Evolutionary conservation across 1,139 yeast species (phyloP).

Genomic region (Kurtzmaniella natalensis): DNA sequence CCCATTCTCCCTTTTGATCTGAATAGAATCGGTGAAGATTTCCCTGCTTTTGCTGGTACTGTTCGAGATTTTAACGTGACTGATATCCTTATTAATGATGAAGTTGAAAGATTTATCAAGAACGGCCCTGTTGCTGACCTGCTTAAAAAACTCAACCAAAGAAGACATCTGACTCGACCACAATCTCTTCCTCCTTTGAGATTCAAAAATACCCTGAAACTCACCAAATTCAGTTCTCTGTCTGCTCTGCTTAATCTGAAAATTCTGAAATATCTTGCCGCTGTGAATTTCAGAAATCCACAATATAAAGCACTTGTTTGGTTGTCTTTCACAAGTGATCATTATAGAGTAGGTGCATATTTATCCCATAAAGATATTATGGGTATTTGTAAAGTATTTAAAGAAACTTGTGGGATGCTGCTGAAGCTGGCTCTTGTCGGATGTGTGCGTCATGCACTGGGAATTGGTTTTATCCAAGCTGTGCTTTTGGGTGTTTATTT

Average conservation of each 20-base stretch:
- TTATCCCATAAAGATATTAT: conserved; percentile 61
- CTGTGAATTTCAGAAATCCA: conserved; percentile 37
- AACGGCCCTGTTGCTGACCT: conserved; percentile 64
- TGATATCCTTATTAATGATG: conserved; percentile 74
- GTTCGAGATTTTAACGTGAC: conserved; percentile 66
- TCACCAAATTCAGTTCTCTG: conserved; percentile 48
- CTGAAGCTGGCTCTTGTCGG: conserved; percentile 74
- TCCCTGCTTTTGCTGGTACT: conserved; percentile 62
- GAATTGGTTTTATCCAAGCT: conserved; percentile 84
- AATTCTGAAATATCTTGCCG: conserved; percentile 44
- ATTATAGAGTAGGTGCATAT: conserved; percentile 62
- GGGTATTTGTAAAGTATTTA: conserved; percentile 81
- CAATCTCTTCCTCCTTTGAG: conserved; percentile 28
- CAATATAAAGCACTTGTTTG: conserved; percentile 53
- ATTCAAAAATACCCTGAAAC: conserved; percentile 64
- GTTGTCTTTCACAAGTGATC: conserved; percentile 71
- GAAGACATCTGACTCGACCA: conserved; percentile 31
- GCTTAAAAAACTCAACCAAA: conserved; percentile 50
- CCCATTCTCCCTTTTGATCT: conserved; percentile 78
- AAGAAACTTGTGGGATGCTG: conserved; percentile 85
- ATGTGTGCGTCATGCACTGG: conserved; percentile 79
- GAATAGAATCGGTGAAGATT: conserved; percentile 68
- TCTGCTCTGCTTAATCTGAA: conserved; percentile 43
- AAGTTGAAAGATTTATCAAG: conserved; percentile 67
- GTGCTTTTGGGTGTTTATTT: conserved; percentile 77